Evolutionary conservation across 176 grass and related monocot genomes (phyloP), one percentile per base, ranked within the genome.

Genomic region (Cenchrus fungigraminus): DNA sequence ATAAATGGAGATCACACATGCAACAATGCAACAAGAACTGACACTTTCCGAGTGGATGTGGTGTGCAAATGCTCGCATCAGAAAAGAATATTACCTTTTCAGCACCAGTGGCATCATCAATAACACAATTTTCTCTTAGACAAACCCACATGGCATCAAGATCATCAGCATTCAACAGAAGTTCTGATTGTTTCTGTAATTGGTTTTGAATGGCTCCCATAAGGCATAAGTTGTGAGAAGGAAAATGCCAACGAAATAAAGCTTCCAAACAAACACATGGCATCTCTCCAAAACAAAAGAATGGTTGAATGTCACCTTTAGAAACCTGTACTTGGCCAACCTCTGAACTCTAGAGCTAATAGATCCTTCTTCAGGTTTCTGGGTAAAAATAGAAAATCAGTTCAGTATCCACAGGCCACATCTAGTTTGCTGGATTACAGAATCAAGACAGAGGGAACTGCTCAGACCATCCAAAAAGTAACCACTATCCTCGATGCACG

Each of bases 81-180:
- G 72, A 67, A 67, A 76, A 32, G 49, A 49, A 82, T 29, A 34
- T 40, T 43, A 94, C 97, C 91, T 99, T 99, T 90, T 99, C 97
- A 92, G 91, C 93, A 62, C 97, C 97, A 42, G 93, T 92, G 34
- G 90, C 88, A 81, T 99, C 97, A 61, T 99, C 97, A 59, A 99
- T 96, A 73, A 99, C 97, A 89, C 97, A 99, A 89, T 99, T 99
- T 92, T 99, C 97, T 81, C 97, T 88, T 44, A 99, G 86, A 78
- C 97, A 94, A 82, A 98, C 91, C 93, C 93, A 95, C 94, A 99
- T 99, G 54, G 93, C 91, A 99, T 99, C 97, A 61, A 99, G 90
- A 80, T 99, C 97, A 88, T 99, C 97, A 77, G 91, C 97, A 86
- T 99, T 99, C 64, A 99, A 90, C 65, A 99, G 87, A 20, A 99